phyloP scores from a whole-genome alignment of 1,139 yeast genomes.

The Casaregolazyma lundiana region DNA sequence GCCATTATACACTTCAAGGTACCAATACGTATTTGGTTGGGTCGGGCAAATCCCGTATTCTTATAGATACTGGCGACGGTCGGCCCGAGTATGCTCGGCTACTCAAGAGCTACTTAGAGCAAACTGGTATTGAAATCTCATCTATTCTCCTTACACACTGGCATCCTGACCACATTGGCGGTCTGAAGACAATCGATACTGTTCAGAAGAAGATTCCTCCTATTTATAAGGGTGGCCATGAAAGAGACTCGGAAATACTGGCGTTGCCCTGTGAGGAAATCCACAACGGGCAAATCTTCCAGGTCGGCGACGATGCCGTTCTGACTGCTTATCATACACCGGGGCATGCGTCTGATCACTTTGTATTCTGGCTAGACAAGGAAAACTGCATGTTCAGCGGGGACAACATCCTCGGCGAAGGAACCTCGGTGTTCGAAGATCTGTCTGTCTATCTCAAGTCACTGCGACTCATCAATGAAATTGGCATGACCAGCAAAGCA shows the following conservation, averaged over 20 bases:
- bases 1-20: conserved; percentile 38
- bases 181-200: conserved; percentile 24
- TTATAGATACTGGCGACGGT: conserved; percentile 40
- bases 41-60: conserved; percentile 30
- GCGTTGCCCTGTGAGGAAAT: not conserved
- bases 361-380: conserved; percentile 34
- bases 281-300: conserved; percentile 25
- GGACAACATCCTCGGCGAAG: conserved; percentile 39
- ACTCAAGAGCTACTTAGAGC: conserved; percentile 25
- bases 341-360: conserved; percentile 39
- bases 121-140: conserved; percentile 27
- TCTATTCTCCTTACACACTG: conserved; percentile 37
- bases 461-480: conserved; percentile 26
- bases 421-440: conserved; percentile 36
- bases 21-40: conserved; percentile 41
- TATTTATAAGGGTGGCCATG: conserved; percentile 2
- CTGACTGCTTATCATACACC: conserved; percentile 34
- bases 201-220: not conserved
- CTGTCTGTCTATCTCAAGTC: conserved; percentile 31
- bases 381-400: conserved; percentile 36
- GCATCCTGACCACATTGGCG: conserved; percentile 38
- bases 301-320: conserved; percentile 27
- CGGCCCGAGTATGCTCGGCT: conserved; percentile 27
- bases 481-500: conserved; percentile 16
- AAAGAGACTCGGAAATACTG: not conserved